Evolutionary conservation across 1,139 yeast species (phyloP).

Genomic region (Pichia terricola): DNA sequence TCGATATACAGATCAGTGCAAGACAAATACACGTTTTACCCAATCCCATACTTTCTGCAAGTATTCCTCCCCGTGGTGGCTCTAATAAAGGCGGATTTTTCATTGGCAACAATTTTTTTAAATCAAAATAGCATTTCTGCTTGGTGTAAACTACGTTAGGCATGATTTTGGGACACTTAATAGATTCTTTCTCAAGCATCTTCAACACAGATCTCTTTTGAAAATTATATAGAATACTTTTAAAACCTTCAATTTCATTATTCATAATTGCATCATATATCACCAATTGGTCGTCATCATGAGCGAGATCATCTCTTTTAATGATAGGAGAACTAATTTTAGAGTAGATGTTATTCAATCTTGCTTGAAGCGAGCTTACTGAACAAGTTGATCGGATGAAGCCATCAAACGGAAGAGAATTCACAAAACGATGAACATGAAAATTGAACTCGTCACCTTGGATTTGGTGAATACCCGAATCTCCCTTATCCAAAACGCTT

Average conservation of each 20-base stretch:
- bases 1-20: constrained; percentile 49
- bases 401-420: constrained; percentile 11
- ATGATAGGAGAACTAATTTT: constrained; percentile 32
- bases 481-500: neutral
- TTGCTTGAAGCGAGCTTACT: constrained; percentile 9
- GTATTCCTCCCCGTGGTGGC: constrained; percentile 55
- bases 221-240: constrained; percentile 42
- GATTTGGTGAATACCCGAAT: neutral
- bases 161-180: constrained; percentile 27
- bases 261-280: constrained; percentile 18
- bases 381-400: neutral
- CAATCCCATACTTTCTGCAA: constrained; percentile 72
- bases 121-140: constrained; percentile 27
- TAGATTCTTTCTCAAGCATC: constrained; percentile 47
- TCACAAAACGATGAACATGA: constrained; percentile 30
- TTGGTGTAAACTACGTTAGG: constrained; percentile 35
- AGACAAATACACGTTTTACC: constrained; percentile 65
- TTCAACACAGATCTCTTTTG: constrained; percentile 49
- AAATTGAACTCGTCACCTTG: constrained; percentile 16
- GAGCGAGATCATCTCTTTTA: constrained; percentile 12
- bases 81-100: constrained; percentile 32
- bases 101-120: constrained; percentile 24
- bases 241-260: constrained; percentile 37
- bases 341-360: constrained; percentile 31
- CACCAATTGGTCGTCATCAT: constrained; percentile 11